Evolutionary conservation across 2,329 filamentous ascomycete genomes (phyloP).

Genomic region (Colletotrichum sp.): DNA sequence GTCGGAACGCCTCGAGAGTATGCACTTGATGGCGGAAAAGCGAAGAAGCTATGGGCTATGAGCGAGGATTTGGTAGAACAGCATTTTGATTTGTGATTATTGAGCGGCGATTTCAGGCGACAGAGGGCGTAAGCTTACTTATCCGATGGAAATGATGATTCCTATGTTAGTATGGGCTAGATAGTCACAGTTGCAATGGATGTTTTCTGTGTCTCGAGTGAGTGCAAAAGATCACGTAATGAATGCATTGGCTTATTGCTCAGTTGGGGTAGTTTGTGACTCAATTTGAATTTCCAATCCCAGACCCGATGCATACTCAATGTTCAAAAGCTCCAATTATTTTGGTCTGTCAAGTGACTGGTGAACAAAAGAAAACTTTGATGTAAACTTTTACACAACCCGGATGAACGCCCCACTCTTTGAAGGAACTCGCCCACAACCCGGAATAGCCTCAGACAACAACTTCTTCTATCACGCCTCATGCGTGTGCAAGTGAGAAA

Average conservation of each 20-base stretch:
- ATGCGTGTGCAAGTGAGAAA: neutral
- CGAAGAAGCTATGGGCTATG: neutral
- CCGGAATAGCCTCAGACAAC: neutral
- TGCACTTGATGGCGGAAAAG: neutral
- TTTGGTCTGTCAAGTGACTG: neutral
- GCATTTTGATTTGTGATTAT: neutral
- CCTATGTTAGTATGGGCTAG: no score
- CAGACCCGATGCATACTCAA: neutral
- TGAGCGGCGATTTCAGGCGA: neutral
- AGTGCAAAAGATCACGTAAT: neutral
- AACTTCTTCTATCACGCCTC: neutral
- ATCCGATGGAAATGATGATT: neutral
- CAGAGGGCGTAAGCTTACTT: neutral
- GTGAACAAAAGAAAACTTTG: neutral
- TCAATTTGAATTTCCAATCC: neutral
- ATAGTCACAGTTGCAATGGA: no score
- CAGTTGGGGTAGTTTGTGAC: neutral
- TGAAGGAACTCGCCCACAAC: neutral
- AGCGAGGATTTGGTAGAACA: neutral
- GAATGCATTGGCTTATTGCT: neutral
- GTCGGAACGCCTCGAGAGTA: neutral
- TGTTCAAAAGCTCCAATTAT: neutral
- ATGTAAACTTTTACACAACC: neutral
- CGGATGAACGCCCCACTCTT: neutral
- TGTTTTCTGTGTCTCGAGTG: no score